Conservation (phyloP, 2,329 filamentous ascomycete species). For the Bipolaris bicolor region DNA sequence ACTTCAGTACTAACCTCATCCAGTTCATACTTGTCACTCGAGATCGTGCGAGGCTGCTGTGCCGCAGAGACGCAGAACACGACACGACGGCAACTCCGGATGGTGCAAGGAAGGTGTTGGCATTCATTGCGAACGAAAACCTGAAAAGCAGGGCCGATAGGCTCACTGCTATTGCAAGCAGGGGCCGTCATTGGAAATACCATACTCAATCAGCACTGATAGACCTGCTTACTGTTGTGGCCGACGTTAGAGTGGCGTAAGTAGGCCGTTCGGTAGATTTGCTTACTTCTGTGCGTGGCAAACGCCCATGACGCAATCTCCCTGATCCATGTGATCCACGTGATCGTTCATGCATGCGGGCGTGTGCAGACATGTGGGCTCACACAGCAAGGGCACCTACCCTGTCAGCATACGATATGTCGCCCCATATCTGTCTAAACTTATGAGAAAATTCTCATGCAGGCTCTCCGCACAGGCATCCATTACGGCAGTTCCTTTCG, state of each 20-base stretch:
- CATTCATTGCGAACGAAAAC: not conserved
- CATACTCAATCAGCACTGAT: too few relatives aligned
- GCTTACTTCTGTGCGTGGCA: not conserved
- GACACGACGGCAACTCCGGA: not conserved
- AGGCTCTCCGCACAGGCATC: not conserved
- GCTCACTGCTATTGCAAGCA: not conserved
- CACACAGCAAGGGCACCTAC: not conserved
- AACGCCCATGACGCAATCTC: not conserved
- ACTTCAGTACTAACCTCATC: too few relatives aligned
- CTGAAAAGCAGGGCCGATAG: not conserved
- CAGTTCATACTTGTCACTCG: not conserved
- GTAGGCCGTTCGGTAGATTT: slow-evolving; percentile 1
- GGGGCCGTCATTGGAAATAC: not conserved
- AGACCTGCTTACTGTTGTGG: not conserved
- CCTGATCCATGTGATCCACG: not conserved
- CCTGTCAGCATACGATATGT: not conserved
- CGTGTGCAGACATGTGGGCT: not conserved
- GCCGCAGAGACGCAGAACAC: slow-evolving; percentile 2
- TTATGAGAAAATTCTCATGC: not conserved
- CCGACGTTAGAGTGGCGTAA: slow-evolving; percentile 3
- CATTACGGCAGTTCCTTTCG: not conserved
- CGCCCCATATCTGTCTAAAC: not conserved
- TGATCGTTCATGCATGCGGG: slow-evolving; percentile 4
- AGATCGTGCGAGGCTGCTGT: not conserved
- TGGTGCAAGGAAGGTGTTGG: not conserved